Evolutionary conservation across 148 eudicot species (phyloP).

Genomic region (Diospyros kaki): DNA sequence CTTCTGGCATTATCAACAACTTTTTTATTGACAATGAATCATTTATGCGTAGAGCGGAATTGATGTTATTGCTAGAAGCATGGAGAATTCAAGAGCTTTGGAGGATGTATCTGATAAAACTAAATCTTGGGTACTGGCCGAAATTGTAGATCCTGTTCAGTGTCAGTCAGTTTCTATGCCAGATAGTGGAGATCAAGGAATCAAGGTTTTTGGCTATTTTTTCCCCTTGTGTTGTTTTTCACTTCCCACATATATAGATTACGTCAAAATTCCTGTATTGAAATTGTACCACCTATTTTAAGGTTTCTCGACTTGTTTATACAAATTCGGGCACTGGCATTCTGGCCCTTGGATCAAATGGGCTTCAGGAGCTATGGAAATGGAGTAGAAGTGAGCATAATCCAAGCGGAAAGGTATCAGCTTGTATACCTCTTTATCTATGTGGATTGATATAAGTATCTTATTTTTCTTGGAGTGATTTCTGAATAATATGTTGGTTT

Average conservation of each 20-base stretch:
- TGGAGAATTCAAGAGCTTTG: constrained; percentile 54
- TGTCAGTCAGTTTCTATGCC: constrained; percentile 69
- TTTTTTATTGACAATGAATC: background rate
- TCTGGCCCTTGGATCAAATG: constrained; percentile 64
- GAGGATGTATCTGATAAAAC: constrained; percentile 61
- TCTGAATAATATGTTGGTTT: constrained; percentile 9
- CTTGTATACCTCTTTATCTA: background rate
- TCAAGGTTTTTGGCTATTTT: constrained; percentile 38
- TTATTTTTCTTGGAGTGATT: background rate
- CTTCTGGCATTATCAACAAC: background rate
- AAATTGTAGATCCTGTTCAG: constrained; percentile 63
- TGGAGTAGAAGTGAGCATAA: constrained; percentile 72
- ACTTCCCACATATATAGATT: background rate
- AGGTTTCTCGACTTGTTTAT: constrained; percentile 75
- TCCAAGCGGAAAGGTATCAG: constrained; percentile 59
- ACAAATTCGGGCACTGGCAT: constrained; percentile 70
- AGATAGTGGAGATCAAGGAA: constrained; percentile 51
- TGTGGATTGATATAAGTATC: background rate
- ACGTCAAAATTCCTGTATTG: background rate
- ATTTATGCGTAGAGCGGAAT: constrained; percentile 37
- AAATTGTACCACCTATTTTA: constrained; percentile 1
- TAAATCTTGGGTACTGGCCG: constrained; percentile 69
- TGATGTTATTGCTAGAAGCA: constrained; percentile 43
- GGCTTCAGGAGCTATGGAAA: constrained; percentile 65
- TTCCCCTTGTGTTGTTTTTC: background rate